Evolutionary conservation across 2,329 filamentous ascomycete species (phyloP), one percentile per base, ranked within the genome.

Genomic region (Chrysoporthe puriensis): DNA sequence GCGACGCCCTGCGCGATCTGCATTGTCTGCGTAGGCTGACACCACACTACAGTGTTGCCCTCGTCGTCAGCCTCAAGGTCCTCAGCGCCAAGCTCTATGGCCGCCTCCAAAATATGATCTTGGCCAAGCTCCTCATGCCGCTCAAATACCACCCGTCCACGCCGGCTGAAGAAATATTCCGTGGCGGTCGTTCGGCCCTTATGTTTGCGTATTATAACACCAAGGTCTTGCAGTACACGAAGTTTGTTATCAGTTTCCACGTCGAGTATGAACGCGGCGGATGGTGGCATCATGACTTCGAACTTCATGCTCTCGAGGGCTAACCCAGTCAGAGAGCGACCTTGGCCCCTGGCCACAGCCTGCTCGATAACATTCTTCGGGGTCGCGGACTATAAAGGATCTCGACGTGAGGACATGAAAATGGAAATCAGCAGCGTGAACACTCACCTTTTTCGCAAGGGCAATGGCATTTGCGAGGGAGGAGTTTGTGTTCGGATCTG

Each of bases 281-380:
- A 88, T 2, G 90, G 87, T 2, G 92, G 91, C 69, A 96, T 81
- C 72, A 97, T 91, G 36, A 89, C 90, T 82, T 98, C 95, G 63
- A 97, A 84, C 0, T 89, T 91, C 63, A 96, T 78, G 44, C 82
- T 83, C 76, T 97, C 94, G n/a, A 98, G 87, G 16, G 88, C 84
- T 18, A 87, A 86, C 64, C 96, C 96, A 5, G 86, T 86, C 1
- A 88, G 80, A 34, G 94, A 94, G 71, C 90, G 86, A 54, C 96
- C 95, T 77, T 97, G 94, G 1, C 96, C 96, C 59, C 94, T 90
- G 16, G 93, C 92, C 72, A 99, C 90, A 64, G 96, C 94, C 16
- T 85, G 85, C 78, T 98, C 94, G 73, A 98, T 97, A 2, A 88
- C 85, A 26, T 88, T 83, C 79, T 97, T 97, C 1, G 94, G 92